Evolutionary conservation across 163 green algal species (phyloP).

Genomic region (Chlorella variabilis): DNA sequence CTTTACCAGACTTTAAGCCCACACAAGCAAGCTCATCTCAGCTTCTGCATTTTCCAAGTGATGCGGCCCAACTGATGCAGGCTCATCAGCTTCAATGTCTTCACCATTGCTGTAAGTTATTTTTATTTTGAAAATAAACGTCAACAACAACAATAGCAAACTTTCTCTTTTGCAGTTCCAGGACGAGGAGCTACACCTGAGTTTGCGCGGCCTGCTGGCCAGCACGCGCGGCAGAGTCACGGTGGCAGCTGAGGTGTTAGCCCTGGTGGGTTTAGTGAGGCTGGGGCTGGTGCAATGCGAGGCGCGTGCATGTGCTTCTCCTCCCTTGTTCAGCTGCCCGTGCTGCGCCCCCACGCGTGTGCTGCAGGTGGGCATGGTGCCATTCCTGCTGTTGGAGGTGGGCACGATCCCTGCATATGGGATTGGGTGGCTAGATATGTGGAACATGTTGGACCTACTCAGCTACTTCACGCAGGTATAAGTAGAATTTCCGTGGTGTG

Average conservation of each 20-base stretch:
- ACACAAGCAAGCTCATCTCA: not conserved
- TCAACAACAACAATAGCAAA: no score
- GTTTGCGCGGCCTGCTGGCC: slow-evolving; percentile 58
- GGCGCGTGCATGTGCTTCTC: no score
- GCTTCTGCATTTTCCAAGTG: not conserved
- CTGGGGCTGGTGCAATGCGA: not conserved
- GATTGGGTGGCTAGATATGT: slow-evolving; percentile 64
- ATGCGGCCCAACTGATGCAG: not conserved
- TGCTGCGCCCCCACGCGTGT: no score
- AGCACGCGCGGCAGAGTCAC: slow-evolving; percentile 37
- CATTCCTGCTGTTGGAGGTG: slow-evolving; percentile 69
- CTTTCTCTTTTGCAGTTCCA: no score
- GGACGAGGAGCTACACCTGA: slow-evolving; percentile 73
- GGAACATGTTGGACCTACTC: slow-evolving; percentile 75
- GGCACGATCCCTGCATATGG: slow-evolving; percentile 65
- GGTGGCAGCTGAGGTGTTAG: slow-evolving; percentile 47
- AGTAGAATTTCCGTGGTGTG: not conserved
- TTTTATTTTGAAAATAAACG: no score
- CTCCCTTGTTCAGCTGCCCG: no score
- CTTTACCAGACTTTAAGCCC: no score
- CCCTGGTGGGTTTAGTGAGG: slow-evolving; percentile 30
- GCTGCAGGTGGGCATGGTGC: slow-evolving; percentile 66
- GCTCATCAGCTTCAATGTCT: slow-evolving; percentile 21
- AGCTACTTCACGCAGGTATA: slow-evolving; percentile 71
- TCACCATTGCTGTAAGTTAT: slow-evolving; percentile 30